These are phyloP conservation scores for Blastocystis sp. DNA, from an alignment of 352 stramenopile species.

Conservation along the genomic window DNA sequence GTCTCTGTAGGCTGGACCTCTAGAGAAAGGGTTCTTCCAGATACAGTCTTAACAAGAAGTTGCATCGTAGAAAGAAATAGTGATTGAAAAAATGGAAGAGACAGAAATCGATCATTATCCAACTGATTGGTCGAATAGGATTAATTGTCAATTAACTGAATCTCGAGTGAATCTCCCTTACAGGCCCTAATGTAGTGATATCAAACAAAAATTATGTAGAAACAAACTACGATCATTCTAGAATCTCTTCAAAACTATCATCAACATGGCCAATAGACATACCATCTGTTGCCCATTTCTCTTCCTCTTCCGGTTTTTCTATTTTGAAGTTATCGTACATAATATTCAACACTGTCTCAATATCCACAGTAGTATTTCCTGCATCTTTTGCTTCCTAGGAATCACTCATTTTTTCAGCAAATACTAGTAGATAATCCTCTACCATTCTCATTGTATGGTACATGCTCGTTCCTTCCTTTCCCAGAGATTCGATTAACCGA, in stretches of 20 bases:
- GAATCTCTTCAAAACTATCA: conserved; percentile 14
- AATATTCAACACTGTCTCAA: conserved; percentile 17
- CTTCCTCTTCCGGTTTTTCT: conserved; percentile 22
- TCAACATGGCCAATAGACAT: conserved; percentile 51
- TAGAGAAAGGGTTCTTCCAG: conserved; percentile 60
- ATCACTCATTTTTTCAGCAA: not conserved
- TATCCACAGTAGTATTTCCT: not conserved
- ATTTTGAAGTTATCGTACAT: conserved; percentile 34
- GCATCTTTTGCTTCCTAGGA: not conserved
- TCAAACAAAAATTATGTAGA: not conserved
- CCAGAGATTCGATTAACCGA: conserved; percentile 26
- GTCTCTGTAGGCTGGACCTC: conserved; percentile 28
- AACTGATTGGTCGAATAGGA: not conserved
- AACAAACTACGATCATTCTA: not conserved
- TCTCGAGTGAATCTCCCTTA: not conserved
- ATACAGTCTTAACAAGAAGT: conserved; percentile 51
- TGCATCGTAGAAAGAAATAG: not conserved
- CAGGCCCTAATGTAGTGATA: not conserved
- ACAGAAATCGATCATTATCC: not conserved
- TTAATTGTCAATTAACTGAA: not conserved
- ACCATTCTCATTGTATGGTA: conserved; percentile 42
- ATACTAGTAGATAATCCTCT: not conserved
- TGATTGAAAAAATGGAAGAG: not conserved
- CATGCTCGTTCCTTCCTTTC: conserved; percentile 44
- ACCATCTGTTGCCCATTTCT: conserved; percentile 46